Percentiles rank a stretch among this genome's conserved stretches.
Conservation (phyloP, 2,329 filamentous ascomycete genomes). For the Botrytis porri region DNA sequence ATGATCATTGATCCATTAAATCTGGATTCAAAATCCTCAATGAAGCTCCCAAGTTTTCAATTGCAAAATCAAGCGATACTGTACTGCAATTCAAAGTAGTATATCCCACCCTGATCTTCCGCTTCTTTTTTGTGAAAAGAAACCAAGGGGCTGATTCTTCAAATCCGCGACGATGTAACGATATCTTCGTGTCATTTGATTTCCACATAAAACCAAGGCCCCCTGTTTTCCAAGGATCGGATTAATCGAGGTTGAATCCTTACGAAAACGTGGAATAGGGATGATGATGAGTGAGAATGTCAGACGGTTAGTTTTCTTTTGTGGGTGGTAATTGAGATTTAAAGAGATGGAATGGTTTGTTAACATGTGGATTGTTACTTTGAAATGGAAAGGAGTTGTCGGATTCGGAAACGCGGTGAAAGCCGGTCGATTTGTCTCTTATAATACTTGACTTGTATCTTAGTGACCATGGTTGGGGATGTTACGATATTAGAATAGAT, state of each 20-base stretch:
- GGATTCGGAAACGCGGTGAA: background rate
- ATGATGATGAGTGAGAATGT: slow-evolving; percentile 15
- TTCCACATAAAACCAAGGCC: slow-evolving; percentile 8
- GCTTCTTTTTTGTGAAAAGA: background rate
- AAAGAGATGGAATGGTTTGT: background rate
- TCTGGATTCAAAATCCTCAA: background rate
- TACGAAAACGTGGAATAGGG: slow-evolving; percentile 19
- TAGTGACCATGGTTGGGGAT: background rate
- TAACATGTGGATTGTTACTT: background rate
- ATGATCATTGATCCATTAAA: background rate
- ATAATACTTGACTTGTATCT: background rate
- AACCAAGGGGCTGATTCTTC: background rate
- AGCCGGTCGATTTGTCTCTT: background rate
- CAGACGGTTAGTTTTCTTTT: slow-evolving; percentile 15
- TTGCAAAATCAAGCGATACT: background rate
- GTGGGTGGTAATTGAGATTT: slow-evolving; percentile 1
- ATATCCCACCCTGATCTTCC: background rate
- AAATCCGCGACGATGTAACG: slow-evolving; percentile 15
- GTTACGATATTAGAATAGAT: background rate
- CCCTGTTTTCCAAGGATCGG: slow-evolving; percentile 12
- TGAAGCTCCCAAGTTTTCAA: background rate
- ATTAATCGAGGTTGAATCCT: slow-evolving; percentile 13
- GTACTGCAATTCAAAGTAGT: background rate
- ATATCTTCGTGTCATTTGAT: slow-evolving; percentile 13
- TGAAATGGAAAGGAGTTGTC: background rate